Evolutionary conservation across 1,284 basidiomycete genomes (phyloP).

Genomic region (Malassezia restricta): DNA sequence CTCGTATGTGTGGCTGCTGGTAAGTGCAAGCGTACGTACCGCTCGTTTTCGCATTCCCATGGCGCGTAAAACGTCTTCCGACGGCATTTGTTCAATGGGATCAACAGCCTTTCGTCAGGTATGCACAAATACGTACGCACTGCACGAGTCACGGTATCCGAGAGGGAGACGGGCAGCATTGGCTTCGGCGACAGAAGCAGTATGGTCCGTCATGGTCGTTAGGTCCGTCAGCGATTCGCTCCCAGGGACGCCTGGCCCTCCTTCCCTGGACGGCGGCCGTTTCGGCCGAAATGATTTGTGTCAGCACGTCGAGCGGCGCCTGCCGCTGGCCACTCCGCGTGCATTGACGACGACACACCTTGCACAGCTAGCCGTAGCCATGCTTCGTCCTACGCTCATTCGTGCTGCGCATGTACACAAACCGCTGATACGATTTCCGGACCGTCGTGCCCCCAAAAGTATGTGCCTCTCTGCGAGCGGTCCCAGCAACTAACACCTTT

Average conservation of each 20-base stretch:
- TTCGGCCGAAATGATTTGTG: background rate
- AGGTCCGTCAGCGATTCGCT: background rate
- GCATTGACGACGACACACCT: no score
- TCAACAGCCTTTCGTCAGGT: conserved; percentile 55
- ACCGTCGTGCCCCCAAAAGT: conserved; percentile 29
- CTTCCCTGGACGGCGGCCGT: background rate
- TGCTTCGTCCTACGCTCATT: conserved; percentile 26
- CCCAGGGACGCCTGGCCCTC: background rate
- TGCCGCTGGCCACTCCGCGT: no score
- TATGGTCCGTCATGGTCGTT: conserved; percentile 40
- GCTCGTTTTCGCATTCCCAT: conserved; percentile 71
- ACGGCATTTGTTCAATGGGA: conserved; percentile 72
- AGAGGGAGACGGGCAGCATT: conserved; percentile 65
- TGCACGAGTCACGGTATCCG: conserved; percentile 79
- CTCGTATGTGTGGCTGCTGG: conserved; percentile 16
- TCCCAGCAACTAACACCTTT: background rate
- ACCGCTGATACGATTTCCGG: conserved; percentile 32
- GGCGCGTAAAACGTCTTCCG: conserved; percentile 61
- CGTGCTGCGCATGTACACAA: conserved; percentile 28
- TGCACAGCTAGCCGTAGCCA: background rate
- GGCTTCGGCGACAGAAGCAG: conserved; percentile 71
- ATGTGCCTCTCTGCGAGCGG: background rate
- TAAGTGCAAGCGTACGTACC: conserved; percentile 41
- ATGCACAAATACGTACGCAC: conserved; percentile 57
- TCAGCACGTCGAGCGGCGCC: no score